Evolutionary conservation across 148 eudicot species (phyloP), one percentile per base, ranked within the genome.

Genomic region (Pharnaceum exiguum): DNA sequence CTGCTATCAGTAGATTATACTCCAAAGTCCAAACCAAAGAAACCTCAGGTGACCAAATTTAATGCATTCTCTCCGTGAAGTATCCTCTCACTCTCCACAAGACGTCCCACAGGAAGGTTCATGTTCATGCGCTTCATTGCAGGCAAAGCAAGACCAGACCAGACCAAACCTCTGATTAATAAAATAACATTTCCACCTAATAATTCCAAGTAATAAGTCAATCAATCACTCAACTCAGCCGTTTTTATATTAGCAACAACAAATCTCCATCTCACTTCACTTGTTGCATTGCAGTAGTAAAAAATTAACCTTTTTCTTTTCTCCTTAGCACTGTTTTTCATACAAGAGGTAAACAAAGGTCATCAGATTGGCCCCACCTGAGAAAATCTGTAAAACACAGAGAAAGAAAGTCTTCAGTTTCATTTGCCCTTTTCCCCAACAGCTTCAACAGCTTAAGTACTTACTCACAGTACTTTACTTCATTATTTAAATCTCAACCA

Each of bases 331-430:
- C n/a, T n/a, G n/a, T n/a, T n/a, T 38, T 37, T 11, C 21, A n/a
- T 24, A 24, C 31, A 19, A 45, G n/a, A 32, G 37, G 23, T 51
- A 51, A 69, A 60, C 53, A 68, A 60, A 68, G 67, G 71, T 75
- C 75, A 62, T 59, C 55, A 11, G 1, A 13, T 49, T 68, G 89
- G 77, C 24, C 77, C 95, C 83, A 73, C 70, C 57, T 79, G 68
- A n/a, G n/a, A 77, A 83, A 86, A 76, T 66, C 76, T 74, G 78
- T 52, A 76, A 40, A n/a, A n/a, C n/a, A n/a, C n/a, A n/a, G n/a
- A n/a, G n/a, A n/a, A n/a, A 69, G 80, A 70, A 57, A 76, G 77
- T 78, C 71, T 72, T 65, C 83, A 79, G 88, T 81, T 82, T 77
- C 73, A 39, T 70, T 62, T 63, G 55, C 65, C 31, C 53, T 59